Conservation (phyloP, 345 rosid species). For the Arabidopsis suecica region DNA sequence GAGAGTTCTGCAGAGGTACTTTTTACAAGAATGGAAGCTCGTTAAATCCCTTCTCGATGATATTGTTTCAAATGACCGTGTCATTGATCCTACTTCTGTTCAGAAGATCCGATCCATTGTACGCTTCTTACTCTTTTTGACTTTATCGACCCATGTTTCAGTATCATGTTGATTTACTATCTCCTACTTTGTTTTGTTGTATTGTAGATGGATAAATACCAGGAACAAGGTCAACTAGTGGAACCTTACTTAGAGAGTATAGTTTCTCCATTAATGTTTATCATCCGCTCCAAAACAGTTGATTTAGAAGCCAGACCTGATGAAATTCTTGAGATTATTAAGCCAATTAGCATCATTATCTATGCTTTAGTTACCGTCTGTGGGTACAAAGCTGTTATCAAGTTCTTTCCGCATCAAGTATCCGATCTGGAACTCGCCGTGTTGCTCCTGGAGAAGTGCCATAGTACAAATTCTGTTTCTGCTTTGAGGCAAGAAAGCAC, state of each 20-base stretch:
- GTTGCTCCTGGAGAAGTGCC: conserved; percentile 82
- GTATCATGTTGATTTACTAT: conserved; percentile 2
- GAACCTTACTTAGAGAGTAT: conserved; percentile 93
- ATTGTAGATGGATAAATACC: conserved; percentile 86
- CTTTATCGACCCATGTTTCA: neutral
- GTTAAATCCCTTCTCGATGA: conserved; percentile 74
- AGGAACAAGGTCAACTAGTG: conserved; percentile 84
- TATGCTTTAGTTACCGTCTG: conserved; percentile 85
- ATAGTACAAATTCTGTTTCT: conserved; percentile 56
- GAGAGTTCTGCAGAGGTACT: conserved; percentile 74
- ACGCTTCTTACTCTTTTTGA: conserved; percentile 30
- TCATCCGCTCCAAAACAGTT: conserved; percentile 62
- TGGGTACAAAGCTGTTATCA: conserved; percentile 85
- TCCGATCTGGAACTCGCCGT: conserved; percentile 94
- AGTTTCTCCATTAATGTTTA: conserved; percentile 79
- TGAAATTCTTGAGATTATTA: conserved; percentile 63
- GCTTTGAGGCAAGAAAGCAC: conserved; percentile 89
- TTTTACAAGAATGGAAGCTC: conserved; percentile 84
- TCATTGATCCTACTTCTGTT: conserved; percentile 65
- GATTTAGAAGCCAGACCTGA: conserved; percentile 59
- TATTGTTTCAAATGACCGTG: conserved; percentile 68
- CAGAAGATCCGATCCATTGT: conserved; percentile 86
- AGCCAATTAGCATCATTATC: conserved; percentile 83
- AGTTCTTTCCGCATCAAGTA: conserved; percentile 94
- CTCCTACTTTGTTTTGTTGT: neutral